These are phyloP conservation scores for Gamarada debralockiae DNA, from an alignment of 495 filamentous ascomycete genomes.

Conservation along the genomic window DNA sequence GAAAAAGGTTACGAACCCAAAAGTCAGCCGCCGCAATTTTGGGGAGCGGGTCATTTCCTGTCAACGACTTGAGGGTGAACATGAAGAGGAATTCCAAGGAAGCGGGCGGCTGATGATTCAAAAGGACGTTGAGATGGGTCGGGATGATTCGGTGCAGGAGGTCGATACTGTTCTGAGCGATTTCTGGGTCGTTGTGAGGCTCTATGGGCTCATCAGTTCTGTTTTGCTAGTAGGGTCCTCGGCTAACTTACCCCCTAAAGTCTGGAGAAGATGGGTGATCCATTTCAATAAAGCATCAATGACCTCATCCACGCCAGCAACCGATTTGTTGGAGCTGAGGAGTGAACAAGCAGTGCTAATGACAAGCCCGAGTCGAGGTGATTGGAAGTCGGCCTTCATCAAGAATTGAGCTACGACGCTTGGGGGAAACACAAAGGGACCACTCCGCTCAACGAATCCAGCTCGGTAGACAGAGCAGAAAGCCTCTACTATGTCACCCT, in stretches of 20 bases:
- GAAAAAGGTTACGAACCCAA: constrained; percentile 55
- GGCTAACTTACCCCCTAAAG: constrained; percentile 50
- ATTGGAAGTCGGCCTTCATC: constrained; percentile 53
- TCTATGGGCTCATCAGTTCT: constrained; percentile 29
- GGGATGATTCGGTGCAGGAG: constrained; percentile 64
- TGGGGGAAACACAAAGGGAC: constrained; percentile 73
- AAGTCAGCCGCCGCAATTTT: constrained; percentile 77
- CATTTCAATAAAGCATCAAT: constrained; percentile 58
- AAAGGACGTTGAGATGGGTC: constrained; percentile 56
- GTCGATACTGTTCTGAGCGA: constrained; percentile 72
- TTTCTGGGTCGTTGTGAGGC: constrained; percentile 70
- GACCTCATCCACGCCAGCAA: constrained; percentile 30
- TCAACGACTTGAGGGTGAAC: constrained; percentile 70
- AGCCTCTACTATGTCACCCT: constrained; percentile 69
- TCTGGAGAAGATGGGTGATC: constrained; percentile 60
- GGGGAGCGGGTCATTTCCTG: constrained; percentile 70
- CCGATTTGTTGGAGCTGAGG: constrained; percentile 52
- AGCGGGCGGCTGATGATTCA: constrained; percentile 41
- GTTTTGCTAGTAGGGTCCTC: neutral
- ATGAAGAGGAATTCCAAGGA: constrained; percentile 67
- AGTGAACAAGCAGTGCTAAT: constrained; percentile 77
- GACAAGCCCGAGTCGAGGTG: constrained; percentile 66
- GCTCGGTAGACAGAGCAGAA: constrained; percentile 72
- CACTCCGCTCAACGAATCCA: constrained; percentile 78
- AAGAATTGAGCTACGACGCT: constrained; percentile 69